phyloP scores from a whole-genome alignment of 805 yeast genomes.

The Torulaspora delbrueckii region DNA sequence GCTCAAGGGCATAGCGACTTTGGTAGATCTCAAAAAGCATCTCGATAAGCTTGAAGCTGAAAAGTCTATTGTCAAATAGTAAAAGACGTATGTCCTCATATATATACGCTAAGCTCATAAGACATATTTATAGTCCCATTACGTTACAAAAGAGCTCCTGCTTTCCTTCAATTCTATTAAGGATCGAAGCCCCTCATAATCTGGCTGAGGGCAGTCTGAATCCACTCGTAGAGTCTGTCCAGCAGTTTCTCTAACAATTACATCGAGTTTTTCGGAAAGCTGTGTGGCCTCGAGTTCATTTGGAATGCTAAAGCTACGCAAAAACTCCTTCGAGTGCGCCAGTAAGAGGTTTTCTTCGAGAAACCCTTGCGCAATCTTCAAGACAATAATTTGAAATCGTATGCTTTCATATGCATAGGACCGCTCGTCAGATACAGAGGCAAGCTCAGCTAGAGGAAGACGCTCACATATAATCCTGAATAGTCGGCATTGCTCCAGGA shows the following conservation, averaged over 20 bases:
- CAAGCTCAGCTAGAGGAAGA: neutral
- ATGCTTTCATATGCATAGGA: slow-evolving; percentile 5
- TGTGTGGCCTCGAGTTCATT: neutral
- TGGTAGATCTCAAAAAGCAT: slow-evolving; percentile 81
- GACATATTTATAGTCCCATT: neutral
- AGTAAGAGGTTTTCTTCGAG: slow-evolving; percentile 13
- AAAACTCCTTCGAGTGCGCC: slow-evolving; percentile 5
- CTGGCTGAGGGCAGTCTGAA: neutral
- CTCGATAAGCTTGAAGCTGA: slow-evolving; percentile 86
- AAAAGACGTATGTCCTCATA: neutral
- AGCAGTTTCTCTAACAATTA: slow-evolving; percentile 4
- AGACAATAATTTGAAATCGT: slow-evolving; percentile 10
- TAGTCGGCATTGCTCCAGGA: slow-evolving; percentile 16
- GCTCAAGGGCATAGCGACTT: slow-evolving; percentile 59
- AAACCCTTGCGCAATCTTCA: slow-evolving; percentile 24
- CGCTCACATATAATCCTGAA: slow-evolving; percentile 12
- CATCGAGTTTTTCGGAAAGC: slow-evolving; percentile 7
- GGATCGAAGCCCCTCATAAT: neutral
- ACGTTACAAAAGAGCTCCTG: neutral
- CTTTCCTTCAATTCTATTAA: neutral
- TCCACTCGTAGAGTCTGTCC: neutral
- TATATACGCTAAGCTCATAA: neutral
- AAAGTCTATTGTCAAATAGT: slow-evolving; percentile 42
- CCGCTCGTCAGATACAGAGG: neutral
- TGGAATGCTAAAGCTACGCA: neutral